Conservation (phyloP, 1,284 basidiomycete species). For the Dichomitus squalens region DNA sequence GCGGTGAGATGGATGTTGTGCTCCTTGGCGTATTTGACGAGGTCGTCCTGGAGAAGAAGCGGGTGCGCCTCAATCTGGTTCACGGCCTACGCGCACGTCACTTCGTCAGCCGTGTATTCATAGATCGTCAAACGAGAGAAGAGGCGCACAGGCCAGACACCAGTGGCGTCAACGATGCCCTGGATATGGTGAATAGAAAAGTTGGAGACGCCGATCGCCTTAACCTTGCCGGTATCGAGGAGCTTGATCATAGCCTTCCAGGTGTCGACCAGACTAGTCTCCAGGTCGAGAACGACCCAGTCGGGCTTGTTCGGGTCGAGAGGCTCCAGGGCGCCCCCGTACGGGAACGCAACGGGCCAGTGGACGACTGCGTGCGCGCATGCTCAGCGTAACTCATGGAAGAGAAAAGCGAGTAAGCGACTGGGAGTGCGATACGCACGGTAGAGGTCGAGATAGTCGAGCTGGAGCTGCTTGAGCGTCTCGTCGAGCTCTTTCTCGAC, state of each 20-base stretch:
- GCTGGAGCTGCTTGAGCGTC: constrained; percentile 71
- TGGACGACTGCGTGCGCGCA: constrained; percentile 62
- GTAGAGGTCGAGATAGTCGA: constrained; percentile 82
- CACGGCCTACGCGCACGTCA: constrained; percentile 42
- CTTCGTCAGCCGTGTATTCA: no score
- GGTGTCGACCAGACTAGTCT: constrained; percentile 73
- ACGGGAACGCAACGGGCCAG: constrained; percentile 83
- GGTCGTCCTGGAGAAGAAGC: constrained; percentile 69
- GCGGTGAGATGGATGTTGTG: constrained; percentile 83
- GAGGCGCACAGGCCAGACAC: constrained; percentile 63
- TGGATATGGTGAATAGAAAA: constrained; percentile 71
- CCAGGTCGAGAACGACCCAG: constrained; percentile 58
- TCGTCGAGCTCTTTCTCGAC: constrained; percentile 77
- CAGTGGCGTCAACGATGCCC: constrained; percentile 74
- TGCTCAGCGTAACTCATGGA: background rate
- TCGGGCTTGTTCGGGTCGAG: constrained; percentile 45
- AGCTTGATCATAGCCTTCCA: constrained; percentile 80
- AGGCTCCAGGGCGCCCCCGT: constrained; percentile 59
- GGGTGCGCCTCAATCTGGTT: constrained; percentile 92
- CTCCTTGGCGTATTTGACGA: constrained; percentile 68
- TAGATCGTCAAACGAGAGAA: background rate
- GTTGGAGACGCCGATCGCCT: constrained; percentile 79
- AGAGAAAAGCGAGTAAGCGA: background rate
- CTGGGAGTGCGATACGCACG: constrained; percentile 19
- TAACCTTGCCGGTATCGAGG: constrained; percentile 52